phyloP scores from a whole-genome alignment of 2,329 filamentous ascomycete species.

The Alternaria incomplexa region DNA sequence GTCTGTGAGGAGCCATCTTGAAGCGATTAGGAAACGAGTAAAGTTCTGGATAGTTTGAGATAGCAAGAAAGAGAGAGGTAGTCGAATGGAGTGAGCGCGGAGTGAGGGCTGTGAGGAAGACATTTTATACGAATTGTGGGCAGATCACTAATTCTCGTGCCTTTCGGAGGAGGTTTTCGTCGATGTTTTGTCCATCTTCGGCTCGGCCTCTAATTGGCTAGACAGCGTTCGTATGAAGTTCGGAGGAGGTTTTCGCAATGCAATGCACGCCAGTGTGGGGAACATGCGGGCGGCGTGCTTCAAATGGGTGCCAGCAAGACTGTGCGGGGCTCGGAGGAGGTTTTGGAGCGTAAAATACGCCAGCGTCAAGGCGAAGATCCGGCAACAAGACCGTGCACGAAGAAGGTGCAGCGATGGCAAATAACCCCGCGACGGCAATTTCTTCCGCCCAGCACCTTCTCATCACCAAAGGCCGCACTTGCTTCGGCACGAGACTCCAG shows the following conservation, averaged over 20 bases:
- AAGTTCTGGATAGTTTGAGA: not conserved
- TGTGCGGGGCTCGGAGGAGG: slow-evolving; percentile 10
- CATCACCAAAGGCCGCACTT: not conserved
- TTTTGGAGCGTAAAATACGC: slow-evolving; percentile 5
- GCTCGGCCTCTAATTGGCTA: not conserved
- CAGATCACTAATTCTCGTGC: not conserved
- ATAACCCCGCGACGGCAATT: not conserved
- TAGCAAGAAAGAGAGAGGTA: not conserved
- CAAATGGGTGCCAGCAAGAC: not conserved
- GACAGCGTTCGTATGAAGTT: not conserved
- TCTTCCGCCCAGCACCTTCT: not conserved
- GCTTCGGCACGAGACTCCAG: not conserved
- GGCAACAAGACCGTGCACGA: not conserved
- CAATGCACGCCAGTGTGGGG: not conserved
- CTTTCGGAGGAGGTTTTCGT: slow-evolving; percentile 12
- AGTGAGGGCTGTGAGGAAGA: not conserved
- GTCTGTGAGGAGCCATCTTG: slow-evolving; percentile 29
- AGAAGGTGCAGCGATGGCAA: not conserved
- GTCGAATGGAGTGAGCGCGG: not conserved
- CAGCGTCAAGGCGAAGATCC: not conserved
- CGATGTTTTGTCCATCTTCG: not conserved
- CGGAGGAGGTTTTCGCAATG: not conserved
- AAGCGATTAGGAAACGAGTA: not conserved
- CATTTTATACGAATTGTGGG: not conserved
- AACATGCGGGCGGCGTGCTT: slow-evolving; percentile 1